Evolutionary conservation across 441 rosid genomes (phyloP).

Genomic region (Euphorbia schlechtendalii): DNA sequence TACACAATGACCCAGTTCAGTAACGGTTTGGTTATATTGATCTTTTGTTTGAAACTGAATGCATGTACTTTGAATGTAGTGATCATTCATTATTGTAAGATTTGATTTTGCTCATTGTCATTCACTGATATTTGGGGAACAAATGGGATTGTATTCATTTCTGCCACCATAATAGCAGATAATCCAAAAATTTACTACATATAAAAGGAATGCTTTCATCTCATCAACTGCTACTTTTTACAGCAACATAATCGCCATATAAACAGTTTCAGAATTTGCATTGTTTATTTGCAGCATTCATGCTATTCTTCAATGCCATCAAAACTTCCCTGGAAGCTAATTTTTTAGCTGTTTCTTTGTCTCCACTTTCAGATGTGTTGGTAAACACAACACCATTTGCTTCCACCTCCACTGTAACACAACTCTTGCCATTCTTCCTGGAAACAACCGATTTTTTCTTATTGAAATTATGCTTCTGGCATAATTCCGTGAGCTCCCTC

Average conservation of each 20-base stretch:
- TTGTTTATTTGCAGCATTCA: not conserved
- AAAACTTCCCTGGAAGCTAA: constrained; percentile 54
- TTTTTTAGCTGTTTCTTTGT: constrained; percentile 47
- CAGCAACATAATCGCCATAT: not conserved
- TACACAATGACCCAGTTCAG: not conserved
- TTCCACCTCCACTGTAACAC: constrained; percentile 41
- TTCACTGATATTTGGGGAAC: not conserved
- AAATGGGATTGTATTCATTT: too few species aligned
- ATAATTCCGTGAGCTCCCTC: constrained; percentile 51
- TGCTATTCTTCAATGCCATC: constrained; percentile 36
- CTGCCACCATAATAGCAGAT: not conserved
- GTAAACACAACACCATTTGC: constrained; percentile 35
- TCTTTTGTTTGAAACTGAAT: too few species aligned
- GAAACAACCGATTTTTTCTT: constrained; percentile 16
- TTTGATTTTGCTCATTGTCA: too few species aligned
- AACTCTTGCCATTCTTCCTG: constrained; percentile 23
- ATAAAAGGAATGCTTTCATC: not conserved
- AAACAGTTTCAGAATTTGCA: not conserved
- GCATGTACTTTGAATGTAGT: too few species aligned
- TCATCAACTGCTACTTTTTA: not conserved
- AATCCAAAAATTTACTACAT: not conserved
- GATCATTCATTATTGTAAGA: too few species aligned
- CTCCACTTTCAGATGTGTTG: constrained; percentile 33
- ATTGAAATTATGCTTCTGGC: constrained; percentile 40
- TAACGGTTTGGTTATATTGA: too few species aligned